Conservation (phyloP, 83 land plant species). For the Picea engelmannii region DNA sequence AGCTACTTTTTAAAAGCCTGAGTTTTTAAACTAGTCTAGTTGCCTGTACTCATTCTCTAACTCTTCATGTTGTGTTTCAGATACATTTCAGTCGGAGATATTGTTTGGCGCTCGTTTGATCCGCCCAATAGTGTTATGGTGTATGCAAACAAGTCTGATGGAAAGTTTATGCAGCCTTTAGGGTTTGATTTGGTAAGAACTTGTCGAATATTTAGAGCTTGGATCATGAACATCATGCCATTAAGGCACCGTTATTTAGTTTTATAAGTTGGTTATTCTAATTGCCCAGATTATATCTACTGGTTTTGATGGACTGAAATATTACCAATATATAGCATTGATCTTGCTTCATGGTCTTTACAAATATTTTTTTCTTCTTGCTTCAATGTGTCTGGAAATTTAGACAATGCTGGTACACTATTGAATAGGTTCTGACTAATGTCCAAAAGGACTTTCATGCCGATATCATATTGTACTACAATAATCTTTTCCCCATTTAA, state of each 20-base stretch:
- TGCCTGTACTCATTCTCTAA: neutral
- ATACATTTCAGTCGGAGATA: constrained; percentile 36
- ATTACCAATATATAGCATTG: too few species aligned
- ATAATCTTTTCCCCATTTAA: too few species aligned
- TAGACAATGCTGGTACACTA: too few species aligned
- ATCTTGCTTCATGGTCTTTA: too few species aligned
- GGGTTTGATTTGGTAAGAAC: constrained; percentile 37
- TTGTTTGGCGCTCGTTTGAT: constrained; percentile 24
- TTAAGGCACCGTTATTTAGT: neutral
- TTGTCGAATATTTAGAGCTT: constrained; percentile 1
- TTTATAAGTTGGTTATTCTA: neutral
- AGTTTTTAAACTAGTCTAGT: too few species aligned
- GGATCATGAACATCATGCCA: neutral
- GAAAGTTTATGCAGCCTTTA: constrained; percentile 24
- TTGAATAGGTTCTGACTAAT: too few species aligned
- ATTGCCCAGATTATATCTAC: too few species aligned
- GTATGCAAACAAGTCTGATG: constrained; percentile 30
- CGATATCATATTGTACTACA: too few species aligned
- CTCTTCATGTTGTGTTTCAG: constrained; percentile 7
- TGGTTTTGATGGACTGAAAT: too few species aligned
- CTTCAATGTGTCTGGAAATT: too few species aligned
- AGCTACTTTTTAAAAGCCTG: too few species aligned
- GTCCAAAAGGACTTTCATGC: too few species aligned
- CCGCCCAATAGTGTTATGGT: constrained; percentile 32
- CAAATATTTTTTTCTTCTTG: neutral